Percentiles rank a stretch among this genome's conserved stretches.
These are phyloP conservation scores for Backusella tuberculispora DNA, from an alignment of 192 early-diverging fungal species.

Conservation along the genomic window DNA sequence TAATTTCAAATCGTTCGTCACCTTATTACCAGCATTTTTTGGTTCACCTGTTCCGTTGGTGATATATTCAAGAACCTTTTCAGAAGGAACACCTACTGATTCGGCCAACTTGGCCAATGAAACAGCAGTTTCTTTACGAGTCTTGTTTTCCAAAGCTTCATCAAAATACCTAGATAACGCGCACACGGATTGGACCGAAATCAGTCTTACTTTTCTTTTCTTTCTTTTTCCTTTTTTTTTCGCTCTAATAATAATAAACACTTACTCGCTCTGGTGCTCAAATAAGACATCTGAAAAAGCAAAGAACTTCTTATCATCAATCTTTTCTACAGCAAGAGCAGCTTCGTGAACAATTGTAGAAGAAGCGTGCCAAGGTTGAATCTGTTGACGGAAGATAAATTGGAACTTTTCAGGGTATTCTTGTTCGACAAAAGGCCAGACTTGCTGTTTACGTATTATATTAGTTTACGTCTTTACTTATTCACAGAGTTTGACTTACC, in stretches of 20 bases:
- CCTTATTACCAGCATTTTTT: conserved; percentile 68
- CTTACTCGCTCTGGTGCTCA: conserved; percentile 59
- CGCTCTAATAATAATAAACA: neutral
- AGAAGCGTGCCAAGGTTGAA: conserved; percentile 85
- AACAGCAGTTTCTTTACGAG: conserved; percentile 57
- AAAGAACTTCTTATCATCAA: conserved; percentile 59
- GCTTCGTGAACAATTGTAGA: conserved; percentile 79
- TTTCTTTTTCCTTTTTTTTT: neutral
- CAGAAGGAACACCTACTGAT: conserved; percentile 50
- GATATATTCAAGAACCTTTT: conserved; percentile 50
- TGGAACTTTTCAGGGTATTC: conserved; percentile 52
- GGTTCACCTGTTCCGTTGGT: conserved; percentile 47
- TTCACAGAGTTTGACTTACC: conserved; percentile 12
- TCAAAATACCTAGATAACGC: conserved; percentile 58
- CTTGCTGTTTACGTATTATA: conserved; percentile 40
- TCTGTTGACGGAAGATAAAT: conserved; percentile 79
- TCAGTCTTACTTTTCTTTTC: neutral
- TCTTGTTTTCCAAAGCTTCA: conserved; percentile 59
- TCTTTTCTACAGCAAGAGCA: conserved; percentile 66
- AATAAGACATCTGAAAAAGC: conserved; percentile 60
- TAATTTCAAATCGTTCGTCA: conserved; percentile 72
- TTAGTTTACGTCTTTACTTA: neutral
- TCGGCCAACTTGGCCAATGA: conserved; percentile 55
- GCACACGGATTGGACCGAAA: neutral
- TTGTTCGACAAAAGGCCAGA: conserved; percentile 56